Evolutionary conservation across 257 asterid species (phyloP), one percentile per base, ranked within the genome.

Genomic region (Linderniella brevidens): DNA sequence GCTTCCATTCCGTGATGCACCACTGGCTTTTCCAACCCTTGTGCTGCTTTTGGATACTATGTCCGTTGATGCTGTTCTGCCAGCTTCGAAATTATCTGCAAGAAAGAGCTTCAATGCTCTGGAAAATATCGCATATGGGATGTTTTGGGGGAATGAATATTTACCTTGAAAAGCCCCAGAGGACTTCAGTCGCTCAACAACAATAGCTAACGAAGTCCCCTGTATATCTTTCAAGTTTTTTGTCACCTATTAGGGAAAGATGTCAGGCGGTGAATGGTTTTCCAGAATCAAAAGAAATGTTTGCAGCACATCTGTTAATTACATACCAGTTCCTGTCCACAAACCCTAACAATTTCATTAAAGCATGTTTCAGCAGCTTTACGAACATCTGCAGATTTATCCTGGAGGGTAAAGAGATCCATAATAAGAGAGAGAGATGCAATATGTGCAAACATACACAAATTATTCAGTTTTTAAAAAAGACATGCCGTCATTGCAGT

Each of bases 331-430:
- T 85, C 99, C 48, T 73, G 92, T 47, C 99, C 99, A 60, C 99
- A 82, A 58, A 82, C 80, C 72, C 93, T 76, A 67, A 85, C 38
- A 50, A 90, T 64, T 67, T 90, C 99, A 75, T 60, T 71, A 67
- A 90, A 85, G 72, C 85, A 90, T 14, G 75, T 58, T 75, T 90
- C 99, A 38, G 99, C 99, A 37, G 94, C 90, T 66, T 85, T 86
- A 64, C 96, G 94, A 63, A 90, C 99, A 73, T 90, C 99, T 18
- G 93, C 96, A 29, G 99, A 85, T 71, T 90, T 90, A 63, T 90
- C 99, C 99, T 90, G 74, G 38, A 56, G 45, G 53, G 12, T 48
- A 41, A 56, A 53, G 52, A 59, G 52, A 35, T 56, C 40, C 46
- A 56, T 17, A 49, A 46, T 43, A 47, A 35, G 40, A 48, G 47